Evolutionary conservation across 345 rosid genomes (phyloP).

Genomic region (Jatropha curcas): DNA sequence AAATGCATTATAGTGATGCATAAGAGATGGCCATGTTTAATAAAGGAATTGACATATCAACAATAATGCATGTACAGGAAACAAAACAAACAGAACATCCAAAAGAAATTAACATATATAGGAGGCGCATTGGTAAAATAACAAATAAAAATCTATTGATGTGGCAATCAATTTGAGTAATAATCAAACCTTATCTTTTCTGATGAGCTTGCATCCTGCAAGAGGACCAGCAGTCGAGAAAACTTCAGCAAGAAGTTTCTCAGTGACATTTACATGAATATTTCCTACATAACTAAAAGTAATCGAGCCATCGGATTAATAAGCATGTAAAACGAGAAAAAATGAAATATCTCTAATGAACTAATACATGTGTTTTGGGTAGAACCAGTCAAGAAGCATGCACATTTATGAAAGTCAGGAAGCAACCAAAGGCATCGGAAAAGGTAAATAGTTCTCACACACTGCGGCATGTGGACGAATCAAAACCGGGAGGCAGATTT

Average conservation of each 20-base stretch:
- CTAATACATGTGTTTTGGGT: background rate
- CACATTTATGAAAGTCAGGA: background rate
- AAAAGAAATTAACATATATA: background rate
- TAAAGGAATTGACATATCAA: background rate
- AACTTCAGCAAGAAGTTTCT: conserved; percentile 36
- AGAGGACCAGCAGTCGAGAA: conserved; percentile 34
- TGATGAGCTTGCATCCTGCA: conserved; percentile 33
- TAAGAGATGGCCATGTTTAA: background rate
- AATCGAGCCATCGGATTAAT: conserved; percentile 6
- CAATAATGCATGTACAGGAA: no score
- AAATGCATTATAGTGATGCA: background rate
- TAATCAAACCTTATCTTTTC: conserved; percentile 30
- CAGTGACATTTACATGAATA: conserved; percentile 34
- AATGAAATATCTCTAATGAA: background rate
- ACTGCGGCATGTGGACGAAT: conserved; percentile 33
- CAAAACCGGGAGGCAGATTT: conserved; percentile 35
- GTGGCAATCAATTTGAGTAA: background rate
- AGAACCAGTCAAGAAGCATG: background rate
- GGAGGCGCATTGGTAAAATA: background rate
- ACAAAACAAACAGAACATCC: background rate
- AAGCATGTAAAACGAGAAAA: background rate
- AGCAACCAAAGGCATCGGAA: background rate
- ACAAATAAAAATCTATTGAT: background rate
- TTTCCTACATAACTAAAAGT: conserved; percentile 35
- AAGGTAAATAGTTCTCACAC: conserved; percentile 22